Percentiles rank a stretch among this genome's conserved stretches.
Conservation (phyloP, 306 rosid genomes). For the Prinsepia uniflora region DNA sequence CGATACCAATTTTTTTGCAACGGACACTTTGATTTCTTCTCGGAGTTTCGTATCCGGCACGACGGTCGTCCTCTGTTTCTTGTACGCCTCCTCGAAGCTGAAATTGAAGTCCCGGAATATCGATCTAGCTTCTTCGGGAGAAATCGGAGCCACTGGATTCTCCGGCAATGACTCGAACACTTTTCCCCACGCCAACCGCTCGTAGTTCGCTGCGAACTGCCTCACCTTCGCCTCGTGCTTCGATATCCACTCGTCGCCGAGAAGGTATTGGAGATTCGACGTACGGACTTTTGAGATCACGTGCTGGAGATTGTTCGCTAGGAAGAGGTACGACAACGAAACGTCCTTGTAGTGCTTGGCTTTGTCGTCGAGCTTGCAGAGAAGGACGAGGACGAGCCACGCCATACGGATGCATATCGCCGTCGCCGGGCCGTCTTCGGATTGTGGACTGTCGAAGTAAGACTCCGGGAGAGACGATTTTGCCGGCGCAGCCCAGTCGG, state of each 20-base stretch:
- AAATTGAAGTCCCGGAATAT: constrained; percentile 50
- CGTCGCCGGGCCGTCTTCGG: constrained; percentile 21
- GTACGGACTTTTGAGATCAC: constrained; percentile 39
- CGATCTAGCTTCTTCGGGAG: constrained; percentile 39
- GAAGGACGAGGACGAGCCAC: constrained; percentile 56
- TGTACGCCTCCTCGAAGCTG: constrained; percentile 41
- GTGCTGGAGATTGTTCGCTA: constrained; percentile 56
- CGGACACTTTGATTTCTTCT: constrained; percentile 44
- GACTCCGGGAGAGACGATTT: constrained; percentile 33
- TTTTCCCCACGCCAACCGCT: constrained; percentile 50
- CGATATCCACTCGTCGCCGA: constrained; percentile 59
- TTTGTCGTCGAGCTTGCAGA: constrained; percentile 62
- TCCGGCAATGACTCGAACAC: constrained; percentile 50
- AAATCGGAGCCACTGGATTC: constrained; percentile 31
- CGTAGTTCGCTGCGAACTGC: constrained; percentile 40
- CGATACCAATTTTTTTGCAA: constrained; percentile 36
- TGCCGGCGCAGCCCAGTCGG: constrained; percentile 31
- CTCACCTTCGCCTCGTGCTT: constrained; percentile 46
- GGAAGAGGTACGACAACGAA: constrained; percentile 50
- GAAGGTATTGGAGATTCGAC: constrained; percentile 52
- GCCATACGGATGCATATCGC: constrained; percentile 33
- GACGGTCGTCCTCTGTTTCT: constrained; percentile 41
- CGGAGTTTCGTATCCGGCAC: constrained; percentile 43
- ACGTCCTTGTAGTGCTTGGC: constrained; percentile 53
- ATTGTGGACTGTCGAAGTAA: constrained; percentile 31